These are phyloP conservation scores for Plasmodium knowlesi DNA, from an alignment of 169 alveolate genomes.

Conservation along the genomic window DNA sequence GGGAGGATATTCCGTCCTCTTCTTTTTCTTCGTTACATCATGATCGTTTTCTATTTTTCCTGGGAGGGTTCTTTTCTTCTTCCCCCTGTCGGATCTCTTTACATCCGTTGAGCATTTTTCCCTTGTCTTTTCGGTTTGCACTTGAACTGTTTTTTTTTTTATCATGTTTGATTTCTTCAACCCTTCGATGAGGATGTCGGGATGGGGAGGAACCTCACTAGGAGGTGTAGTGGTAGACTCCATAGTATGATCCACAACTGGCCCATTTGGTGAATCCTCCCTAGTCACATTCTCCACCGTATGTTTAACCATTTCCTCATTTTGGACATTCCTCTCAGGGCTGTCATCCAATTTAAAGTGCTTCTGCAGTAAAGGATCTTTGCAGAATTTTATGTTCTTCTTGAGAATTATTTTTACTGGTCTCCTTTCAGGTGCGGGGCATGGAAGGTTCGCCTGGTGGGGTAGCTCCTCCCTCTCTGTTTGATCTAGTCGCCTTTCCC, in stretches of 20 bases:
- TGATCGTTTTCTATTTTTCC: not conserved
- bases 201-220: not conserved
- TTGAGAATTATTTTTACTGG: constrained; percentile 16
- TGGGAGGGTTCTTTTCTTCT: not conserved
- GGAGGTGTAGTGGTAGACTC: not conserved
- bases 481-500: not conserved
- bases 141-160: not conserved
- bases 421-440: not conserved
- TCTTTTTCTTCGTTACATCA: not conserved
- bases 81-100: constrained; percentile 4
- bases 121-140: not conserved
- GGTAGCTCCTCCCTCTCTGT: not conserved
- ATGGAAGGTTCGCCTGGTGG: not conserved
- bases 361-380: not conserved
- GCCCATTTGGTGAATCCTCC: not conserved
- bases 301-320: not conserved
- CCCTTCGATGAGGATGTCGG: not conserved
- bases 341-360: constrained; percentile 23
- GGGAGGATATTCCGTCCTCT: not conserved
- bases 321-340: not conserved
- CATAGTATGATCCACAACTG: not conserved
- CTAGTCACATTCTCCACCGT: not conserved
- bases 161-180: not conserved
- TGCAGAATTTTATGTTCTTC: not conserved
- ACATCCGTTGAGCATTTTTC: not conserved